Base-by-base conservation (phyloP, 805 yeast species). In the Kodamaea jinghongensis region DNA sequence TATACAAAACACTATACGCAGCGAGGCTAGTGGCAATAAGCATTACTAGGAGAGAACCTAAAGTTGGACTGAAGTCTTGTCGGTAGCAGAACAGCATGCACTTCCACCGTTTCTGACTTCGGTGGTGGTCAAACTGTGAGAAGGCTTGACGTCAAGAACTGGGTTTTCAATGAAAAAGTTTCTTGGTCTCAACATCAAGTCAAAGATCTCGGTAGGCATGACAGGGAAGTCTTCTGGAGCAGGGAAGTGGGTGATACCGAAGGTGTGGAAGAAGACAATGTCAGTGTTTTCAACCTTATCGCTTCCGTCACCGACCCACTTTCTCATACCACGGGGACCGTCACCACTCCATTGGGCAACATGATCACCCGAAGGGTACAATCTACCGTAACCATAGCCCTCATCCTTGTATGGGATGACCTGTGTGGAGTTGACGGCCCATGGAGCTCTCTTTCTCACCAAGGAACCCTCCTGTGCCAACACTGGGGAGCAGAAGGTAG, bases 141-240 rank as follows among this genome's bases (percentile, higher is more conserved):
- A 78, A 42, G 91, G 90, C 51, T 73, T 76, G 44, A 86, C 76
- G 53, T 85, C 93, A 50, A 85, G 70, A 38, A 78, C 83, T 23
- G 95, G 93, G 62, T 84, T 85, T 60, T 81, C 86, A 33, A 72
- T 65, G 73, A 85, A 85, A 70, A 85, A 80, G 64, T 85, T 79
- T 60, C 91, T 74, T 51, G 93, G 93, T 63, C 90, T 77, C 58
- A 85, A 69, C 67, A 81, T 68, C 50, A 85, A 69, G 44, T 83
- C 78, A 54, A 85, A 81, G 54, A 87, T 84, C 66, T 85, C 95
- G 36, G 88, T 83, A 34, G 93, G 93, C 93, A 85, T 85, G 48
- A 85, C 76, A 42, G 93, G 93, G 82, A 84, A 85, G 63, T 85
- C 95, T 68, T 85, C 93, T 44, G 93, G 91, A 10, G 90, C 82